These are phyloP conservation scores for Phytophthora hybrid DNA, from an alignment of 352 stramenopile species.

Conservation along the genomic window DNA sequence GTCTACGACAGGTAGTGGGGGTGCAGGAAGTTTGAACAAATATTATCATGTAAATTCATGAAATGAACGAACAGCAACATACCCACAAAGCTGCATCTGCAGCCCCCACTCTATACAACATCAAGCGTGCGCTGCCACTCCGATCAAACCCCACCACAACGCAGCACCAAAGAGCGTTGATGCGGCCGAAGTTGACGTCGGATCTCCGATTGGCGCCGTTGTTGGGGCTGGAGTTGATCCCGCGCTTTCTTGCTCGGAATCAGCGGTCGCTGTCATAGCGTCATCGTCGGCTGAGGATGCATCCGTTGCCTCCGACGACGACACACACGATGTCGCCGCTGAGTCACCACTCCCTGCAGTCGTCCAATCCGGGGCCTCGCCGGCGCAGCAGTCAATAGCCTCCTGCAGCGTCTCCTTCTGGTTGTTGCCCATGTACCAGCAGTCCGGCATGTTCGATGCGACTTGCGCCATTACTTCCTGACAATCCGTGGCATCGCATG, in stretches of 20 bases:
- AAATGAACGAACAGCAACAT: no score
- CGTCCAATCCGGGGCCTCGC: background rate
- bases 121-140: background rate
- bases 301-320: background rate
- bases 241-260: background rate
- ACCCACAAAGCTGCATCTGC: background rate
- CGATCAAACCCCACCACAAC: background rate
- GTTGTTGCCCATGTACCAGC: background rate
- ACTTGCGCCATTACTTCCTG: background rate
- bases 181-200: background rate
- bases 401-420: background rate
- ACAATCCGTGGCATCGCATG: background rate
- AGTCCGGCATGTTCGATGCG: background rate
- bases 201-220: background rate
- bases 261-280: background rate
- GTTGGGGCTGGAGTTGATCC: background rate
- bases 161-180: background rate
- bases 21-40: no score
- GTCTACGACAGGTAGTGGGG: background rate
- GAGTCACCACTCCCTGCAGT: background rate
- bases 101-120: background rate
- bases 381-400: background rate
- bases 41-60: no score
- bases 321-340: background rate
- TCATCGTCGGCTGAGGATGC: background rate